phyloP scores from a whole-genome alignment of 129 eudicot species.

The Heracleum sosnowskyi region DNA sequence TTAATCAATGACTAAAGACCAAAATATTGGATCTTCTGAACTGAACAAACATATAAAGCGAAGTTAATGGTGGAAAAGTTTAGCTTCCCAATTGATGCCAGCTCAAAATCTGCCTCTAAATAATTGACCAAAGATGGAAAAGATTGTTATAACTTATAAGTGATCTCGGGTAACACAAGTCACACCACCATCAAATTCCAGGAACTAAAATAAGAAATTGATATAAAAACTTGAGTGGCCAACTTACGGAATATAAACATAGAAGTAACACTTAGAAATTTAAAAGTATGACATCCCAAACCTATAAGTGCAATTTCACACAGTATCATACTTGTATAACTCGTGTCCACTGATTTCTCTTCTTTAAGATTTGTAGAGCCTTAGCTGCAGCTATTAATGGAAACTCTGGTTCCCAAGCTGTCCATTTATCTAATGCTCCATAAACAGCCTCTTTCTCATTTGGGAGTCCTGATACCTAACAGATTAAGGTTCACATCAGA shows the following conservation, averaged over 20 bases:
- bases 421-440: constrained; percentile 84
- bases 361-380: constrained; percentile 67
- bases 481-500: background rate
- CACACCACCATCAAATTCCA: background rate
- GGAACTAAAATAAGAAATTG: background rate
- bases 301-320: background rate
- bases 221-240: background rate
- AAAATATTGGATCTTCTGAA: background rate
- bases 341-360: constrained; percentile 65
- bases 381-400: constrained; percentile 88
- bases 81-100: background rate
- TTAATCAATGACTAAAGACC: background rate
- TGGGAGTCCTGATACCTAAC: constrained; percentile 73
- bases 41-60: background rate
- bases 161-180: background rate
- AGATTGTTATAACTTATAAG: background rate
- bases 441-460: constrained; percentile 87
- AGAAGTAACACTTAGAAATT: background rate
- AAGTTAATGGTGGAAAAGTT: background rate
- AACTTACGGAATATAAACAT: background rate
- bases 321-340: constrained; percentile 55
- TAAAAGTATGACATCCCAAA: background rate
- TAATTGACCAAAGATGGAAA: background rate
- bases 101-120: background rate
- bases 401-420: constrained; percentile 83